Evolutionary conservation across 441 rosid species (phyloP).

Genomic region (Populus trichocarpa): DNA sequence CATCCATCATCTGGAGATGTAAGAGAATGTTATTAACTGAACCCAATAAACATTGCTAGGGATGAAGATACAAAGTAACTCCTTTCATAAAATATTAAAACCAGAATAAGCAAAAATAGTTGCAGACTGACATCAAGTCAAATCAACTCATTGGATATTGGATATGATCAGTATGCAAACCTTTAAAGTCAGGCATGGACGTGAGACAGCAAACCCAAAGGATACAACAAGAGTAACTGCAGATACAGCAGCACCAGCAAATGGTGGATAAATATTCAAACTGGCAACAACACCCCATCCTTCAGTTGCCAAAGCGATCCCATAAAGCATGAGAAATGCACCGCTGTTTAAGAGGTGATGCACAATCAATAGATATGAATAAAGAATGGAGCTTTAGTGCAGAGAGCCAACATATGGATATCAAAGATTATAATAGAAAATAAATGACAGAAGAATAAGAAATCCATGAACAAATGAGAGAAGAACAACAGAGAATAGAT

Average conservation of each 20-base stretch:
- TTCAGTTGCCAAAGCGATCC: slow-evolving; percentile 98
- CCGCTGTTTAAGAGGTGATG: slow-evolving; percentile 46
- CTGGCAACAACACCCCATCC: slow-evolving; percentile 99
- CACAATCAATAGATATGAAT: slow-evolving; percentile 20
- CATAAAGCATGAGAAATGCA: slow-evolving; percentile 97
- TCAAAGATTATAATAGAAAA: slow-evolving; percentile 4
- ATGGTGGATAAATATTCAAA: slow-evolving; percentile 96
- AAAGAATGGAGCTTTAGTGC: slow-evolving; percentile 3
- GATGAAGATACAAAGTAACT: background rate
- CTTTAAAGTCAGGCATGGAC: slow-evolving; percentile 98
- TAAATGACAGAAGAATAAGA: slow-evolving; percentile 2
- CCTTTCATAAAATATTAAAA: background rate
- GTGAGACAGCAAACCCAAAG: slow-evolving; percentile 99
- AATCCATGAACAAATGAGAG: background rate
- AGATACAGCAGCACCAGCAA: slow-evolving; percentile 99
- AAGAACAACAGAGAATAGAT: slow-evolving; percentile 9
- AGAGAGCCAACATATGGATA: background rate
- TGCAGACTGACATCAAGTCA: background rate
- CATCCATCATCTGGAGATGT: slow-evolving; percentile 91
- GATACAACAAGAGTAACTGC: slow-evolving; percentile 98
- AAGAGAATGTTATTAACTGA: slow-evolving; percentile 23
- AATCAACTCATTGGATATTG: slow-evolving; percentile 9
- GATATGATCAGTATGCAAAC: slow-evolving; percentile 30
- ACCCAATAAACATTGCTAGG: slow-evolving; percentile 9
- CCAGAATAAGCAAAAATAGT: slow-evolving; percentile 10